These are phyloP conservation scores for Hymenotorrendiella dingleyae DNA, from an alignment of 2,329 filamentous ascomycete species.

Conservation along the genomic window DNA sequence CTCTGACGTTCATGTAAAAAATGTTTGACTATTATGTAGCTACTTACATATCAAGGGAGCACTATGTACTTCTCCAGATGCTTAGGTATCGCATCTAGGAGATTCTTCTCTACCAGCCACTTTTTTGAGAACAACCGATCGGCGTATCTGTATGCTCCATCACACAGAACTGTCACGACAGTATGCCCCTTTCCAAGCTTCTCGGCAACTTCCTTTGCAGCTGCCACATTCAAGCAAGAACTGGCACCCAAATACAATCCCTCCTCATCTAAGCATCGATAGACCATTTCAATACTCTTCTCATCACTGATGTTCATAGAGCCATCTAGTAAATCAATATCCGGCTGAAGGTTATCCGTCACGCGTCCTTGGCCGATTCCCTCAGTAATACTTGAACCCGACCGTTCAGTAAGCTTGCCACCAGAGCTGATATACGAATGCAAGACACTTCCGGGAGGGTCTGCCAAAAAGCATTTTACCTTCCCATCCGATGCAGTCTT, in stretches of 20 bases:
- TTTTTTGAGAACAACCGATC: constrained; percentile 87
- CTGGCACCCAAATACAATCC: constrained; percentile 92
- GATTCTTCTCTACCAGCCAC: constrained; percentile 83
- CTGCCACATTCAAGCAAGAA: constrained; percentile 90
- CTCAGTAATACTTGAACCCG: constrained; percentile 88
- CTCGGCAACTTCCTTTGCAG: constrained; percentile 88
- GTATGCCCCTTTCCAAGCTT: constrained; percentile 83
- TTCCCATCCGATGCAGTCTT: constrained; percentile 74
- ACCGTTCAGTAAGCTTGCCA: constrained; percentile 74
- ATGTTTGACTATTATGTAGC: too few relatives aligned
- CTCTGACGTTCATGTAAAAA: constrained; percentile 17
- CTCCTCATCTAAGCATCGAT: constrained; percentile 91
- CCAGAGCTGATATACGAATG: constrained; percentile 87
- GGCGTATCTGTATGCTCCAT: constrained; percentile 96
- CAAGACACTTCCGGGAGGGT: constrained; percentile 88
- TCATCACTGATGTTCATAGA: constrained; percentile 82
- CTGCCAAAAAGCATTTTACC: constrained; percentile 85
- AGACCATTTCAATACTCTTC: constrained; percentile 97
- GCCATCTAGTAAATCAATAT: constrained; percentile 78
- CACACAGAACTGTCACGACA: constrained; percentile 88
- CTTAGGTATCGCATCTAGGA: constrained; percentile 75
- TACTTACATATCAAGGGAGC: constrained; percentile 62
- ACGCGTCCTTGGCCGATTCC: constrained; percentile 95
- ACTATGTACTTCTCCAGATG: constrained; percentile 92
- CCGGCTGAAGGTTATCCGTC: constrained; percentile 87